Conservation (phyloP, 1,139 yeast genomes). For the Pichia sp. region DNA sequence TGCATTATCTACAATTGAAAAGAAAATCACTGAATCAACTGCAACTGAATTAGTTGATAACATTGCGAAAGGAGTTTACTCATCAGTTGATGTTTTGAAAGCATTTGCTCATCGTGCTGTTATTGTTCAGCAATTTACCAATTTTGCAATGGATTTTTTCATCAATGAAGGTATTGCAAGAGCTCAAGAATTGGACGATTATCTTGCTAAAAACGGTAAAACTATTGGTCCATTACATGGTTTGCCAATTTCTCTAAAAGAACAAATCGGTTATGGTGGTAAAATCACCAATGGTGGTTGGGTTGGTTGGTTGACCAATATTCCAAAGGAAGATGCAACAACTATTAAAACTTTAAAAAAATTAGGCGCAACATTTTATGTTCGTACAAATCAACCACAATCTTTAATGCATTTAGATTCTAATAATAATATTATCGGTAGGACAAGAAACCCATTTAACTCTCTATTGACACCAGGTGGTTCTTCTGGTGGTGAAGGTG, state of each 20-base stretch:
- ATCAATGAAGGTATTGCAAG: constrained; percentile 50
- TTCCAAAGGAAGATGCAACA: constrained; percentile 45
- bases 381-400: constrained; percentile 52
- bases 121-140: constrained; percentile 47
- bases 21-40: constrained; percentile 42
- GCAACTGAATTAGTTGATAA: constrained; percentile 35
- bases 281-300: constrained; percentile 58
- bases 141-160: constrained; percentile 53
- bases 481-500: constrained; percentile 75
- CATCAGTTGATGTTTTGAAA: constrained; percentile 36
- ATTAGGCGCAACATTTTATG: constrained; percentile 61
- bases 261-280: constrained; percentile 56
- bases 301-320: constrained; percentile 47
- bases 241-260: constrained; percentile 70
- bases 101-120: constrained; percentile 42
- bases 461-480: constrained; percentile 57
- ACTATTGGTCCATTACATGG: constrained; percentile 74
- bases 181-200: constrained; percentile 50
- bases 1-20: constrained; percentile 40
- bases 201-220: constrained; percentile 47
- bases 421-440: constrained; percentile 43
- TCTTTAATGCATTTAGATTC: constrained; percentile 51
- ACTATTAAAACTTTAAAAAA: constrained; percentile 48
- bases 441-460: constrained; percentile 50
- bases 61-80: constrained; percentile 33